These are phyloP conservation scores for Heliamphora exappendiculata DNA, from an alignment of 148 eudicot genomes.

Conservation along the genomic window DNA sequence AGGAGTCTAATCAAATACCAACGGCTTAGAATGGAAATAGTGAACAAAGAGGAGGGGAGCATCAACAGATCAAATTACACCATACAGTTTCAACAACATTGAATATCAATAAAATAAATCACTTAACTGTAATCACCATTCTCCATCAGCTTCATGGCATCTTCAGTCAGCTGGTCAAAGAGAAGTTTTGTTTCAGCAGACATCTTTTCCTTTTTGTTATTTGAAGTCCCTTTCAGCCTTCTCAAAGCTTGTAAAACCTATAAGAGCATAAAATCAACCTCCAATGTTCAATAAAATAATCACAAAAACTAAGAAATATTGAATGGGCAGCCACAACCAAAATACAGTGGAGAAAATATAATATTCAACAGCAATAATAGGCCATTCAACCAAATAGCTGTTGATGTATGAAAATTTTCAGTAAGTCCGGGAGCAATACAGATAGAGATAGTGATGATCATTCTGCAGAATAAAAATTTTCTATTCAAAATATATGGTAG, in stretches of 20 bases:
- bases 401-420: not conserved
- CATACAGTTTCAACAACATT: constrained; percentile 3
- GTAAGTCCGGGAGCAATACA: not conserved
- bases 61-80: not conserved
- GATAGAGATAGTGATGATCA: not conserved
- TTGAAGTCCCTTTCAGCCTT: constrained; percentile 75
- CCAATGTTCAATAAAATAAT: not conserved
- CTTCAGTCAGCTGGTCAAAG: constrained; percentile 97
- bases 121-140: constrained; percentile 85
- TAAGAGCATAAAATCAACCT: not conserved
- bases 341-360: not conserved
- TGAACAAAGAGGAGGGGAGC: not conserved
- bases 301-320: not conserved
- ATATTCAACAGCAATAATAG: not conserved
- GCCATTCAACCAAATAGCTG: not conserved
- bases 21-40: not conserved
- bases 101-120: not conserved
- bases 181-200: constrained; percentile 58
- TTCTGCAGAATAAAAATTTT: not conserved
- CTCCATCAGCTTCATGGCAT: constrained; percentile 92
- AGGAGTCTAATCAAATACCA: constrained; percentile 3
- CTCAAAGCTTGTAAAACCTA: constrained; percentile 85
- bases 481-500: not conserved
- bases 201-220: constrained; percentile 80
- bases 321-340: not conserved